phyloP scores from a whole-genome alignment of 2,329 filamentous ascomycete species.

The Moelleriella libera region DNA sequence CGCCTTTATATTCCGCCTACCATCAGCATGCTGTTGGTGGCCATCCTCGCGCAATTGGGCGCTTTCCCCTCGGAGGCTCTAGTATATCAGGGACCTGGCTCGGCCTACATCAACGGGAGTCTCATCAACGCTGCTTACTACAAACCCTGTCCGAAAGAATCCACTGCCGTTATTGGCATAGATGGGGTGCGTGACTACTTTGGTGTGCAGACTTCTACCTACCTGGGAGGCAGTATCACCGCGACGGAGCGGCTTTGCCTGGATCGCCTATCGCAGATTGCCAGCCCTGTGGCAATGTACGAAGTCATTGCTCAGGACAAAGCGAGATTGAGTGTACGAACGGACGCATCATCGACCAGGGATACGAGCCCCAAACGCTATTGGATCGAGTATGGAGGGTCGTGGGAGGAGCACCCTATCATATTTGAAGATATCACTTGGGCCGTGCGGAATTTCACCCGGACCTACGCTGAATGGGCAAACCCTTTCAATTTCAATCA shows the following conservation, averaged over 20 bases:
- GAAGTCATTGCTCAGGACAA: background rate
- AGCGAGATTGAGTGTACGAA: background rate
- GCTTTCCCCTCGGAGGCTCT: conserved; percentile 19
- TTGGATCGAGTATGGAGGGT: conserved; percentile 23
- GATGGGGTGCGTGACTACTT: background rate
- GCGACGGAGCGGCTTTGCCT: background rate
- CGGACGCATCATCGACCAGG: background rate
- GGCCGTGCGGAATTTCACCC: conserved; percentile 22
- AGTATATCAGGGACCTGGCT: conserved; percentile 22
- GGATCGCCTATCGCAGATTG: background rate
- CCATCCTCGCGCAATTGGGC: conserved; percentile 21
- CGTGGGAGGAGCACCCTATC: conserved; percentile 25
- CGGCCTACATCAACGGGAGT: conserved; percentile 19
- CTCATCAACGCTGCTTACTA: background rate
- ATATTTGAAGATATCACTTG: conserved; percentile 23
- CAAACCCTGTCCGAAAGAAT: background rate
- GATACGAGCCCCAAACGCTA: conserved; percentile 10
- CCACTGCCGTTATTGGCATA: background rate
- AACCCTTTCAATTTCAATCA: conserved; percentile 25
- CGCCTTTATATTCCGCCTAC: conserved; percentile 25
- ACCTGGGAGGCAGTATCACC: background rate
- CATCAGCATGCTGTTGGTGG: conserved; percentile 24
- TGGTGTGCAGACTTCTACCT: background rate
- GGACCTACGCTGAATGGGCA: conserved; percentile 23
- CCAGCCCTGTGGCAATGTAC: background rate